Evolutionary conservation across 495 filamentous ascomycete genomes (phyloP).

Genomic region (Trichoderma asperelloides): DNA sequence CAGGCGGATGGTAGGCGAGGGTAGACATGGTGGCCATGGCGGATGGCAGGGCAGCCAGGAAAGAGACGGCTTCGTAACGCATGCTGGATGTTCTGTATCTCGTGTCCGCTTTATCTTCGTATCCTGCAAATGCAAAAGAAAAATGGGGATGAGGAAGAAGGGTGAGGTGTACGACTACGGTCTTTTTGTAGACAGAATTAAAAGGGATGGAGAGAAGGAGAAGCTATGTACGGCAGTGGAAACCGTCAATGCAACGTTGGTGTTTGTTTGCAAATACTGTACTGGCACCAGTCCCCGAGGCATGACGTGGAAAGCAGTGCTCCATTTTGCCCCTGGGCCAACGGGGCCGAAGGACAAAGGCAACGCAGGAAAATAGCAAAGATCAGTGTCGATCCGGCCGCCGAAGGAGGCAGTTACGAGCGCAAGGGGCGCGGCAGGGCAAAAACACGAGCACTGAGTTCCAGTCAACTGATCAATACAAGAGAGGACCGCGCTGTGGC

Average conservation of each 20-base stretch:
- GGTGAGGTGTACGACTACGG: neutral
- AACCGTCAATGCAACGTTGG: neutral
- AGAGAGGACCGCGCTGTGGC: neutral
- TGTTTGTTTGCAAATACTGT: neutral
- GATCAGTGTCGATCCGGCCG: neutral
- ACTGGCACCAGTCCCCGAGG: neutral
- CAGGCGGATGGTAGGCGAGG: constrained; percentile 5
- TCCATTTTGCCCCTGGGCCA: neutral
- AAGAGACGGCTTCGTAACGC: neutral
- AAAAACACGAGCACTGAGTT: neutral
- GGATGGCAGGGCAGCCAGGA: constrained; percentile 4
- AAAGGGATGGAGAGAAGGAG: neutral
- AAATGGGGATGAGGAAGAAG: neutral
- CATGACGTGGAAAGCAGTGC: neutral
- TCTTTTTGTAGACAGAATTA: neutral
- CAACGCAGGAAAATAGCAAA: neutral
- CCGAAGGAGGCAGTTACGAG: neutral
- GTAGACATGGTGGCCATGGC: neutral
- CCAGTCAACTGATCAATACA: neutral
- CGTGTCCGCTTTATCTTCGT: neutral
- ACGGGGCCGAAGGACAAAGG: neutral
- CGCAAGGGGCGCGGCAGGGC: neutral
- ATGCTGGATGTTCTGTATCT: neutral
- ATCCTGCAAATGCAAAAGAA: neutral
- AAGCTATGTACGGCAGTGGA: neutral